Evolutionary conservation across 305 asterid species (phyloP), one percentile per base, ranked within the genome.

Genomic region (Nicotiana rustica): DNA sequence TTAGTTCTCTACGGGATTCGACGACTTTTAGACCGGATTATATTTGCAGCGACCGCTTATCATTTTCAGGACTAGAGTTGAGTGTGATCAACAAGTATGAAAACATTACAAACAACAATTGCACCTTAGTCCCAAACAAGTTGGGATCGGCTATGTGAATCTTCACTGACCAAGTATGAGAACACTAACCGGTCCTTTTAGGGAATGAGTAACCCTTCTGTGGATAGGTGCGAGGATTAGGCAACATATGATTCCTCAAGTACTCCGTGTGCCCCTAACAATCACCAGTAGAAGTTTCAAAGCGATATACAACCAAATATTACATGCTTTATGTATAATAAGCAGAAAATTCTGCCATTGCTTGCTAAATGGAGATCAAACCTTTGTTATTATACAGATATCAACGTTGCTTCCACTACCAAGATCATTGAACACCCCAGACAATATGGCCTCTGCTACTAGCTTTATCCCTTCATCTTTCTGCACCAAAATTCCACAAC

Each of bases 401-500:
- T 94, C 99, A 0, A 96, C 99, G 19, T 96, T 96, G 87, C 99
- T 96, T 85, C 98, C 99, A 90, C 99, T 96, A 88, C 99, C 98
- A 89, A 96, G 88, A 86, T 94, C 99, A 61, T 96, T 96, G 86
- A 96, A 96, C 82, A 93, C 89, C 31, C 99, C 98, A 65, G 99
- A 91, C 92, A 90, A 86, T 67, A 96, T 96, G 79, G 99, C 99
- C 85, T 93, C 96, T 62, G 94, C 94, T 73, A 96, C 99, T 77
- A 96, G 70, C 57, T 90, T 88, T 38, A 96, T 79, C 78, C 99
- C 99, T 87, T 92, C 98, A 62, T 94, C 95, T 85, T 90, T 93
- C 99, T 93, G 91, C 82, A 86, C 61, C 84, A 86, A 76, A 66
- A 65, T 25, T 38, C 60, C 29, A 25, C 9, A 62, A 61, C 61